Percentiles rank a stretch among this genome's conserved stretches.
phyloP scores from a whole-genome alignment of 371 early-diverging fungal species.

The Rhizopus stolonifer region DNA sequence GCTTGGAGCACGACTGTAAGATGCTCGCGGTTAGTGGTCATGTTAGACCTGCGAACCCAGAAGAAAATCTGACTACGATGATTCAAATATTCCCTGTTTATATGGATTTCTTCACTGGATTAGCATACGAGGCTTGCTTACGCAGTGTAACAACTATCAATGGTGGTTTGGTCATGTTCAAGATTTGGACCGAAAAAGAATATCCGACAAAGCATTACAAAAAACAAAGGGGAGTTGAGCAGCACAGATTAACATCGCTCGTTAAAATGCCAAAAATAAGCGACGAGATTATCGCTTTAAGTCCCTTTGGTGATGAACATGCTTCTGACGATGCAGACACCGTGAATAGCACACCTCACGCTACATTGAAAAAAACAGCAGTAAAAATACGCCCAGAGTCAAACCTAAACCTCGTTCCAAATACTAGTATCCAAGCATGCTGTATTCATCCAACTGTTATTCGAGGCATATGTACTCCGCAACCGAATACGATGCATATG shows the following conservation, averaged over 20 bases:
- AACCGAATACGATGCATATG: constrained; percentile 45
- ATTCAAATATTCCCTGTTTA: constrained; percentile 50
- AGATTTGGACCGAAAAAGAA: constrained; percentile 38
- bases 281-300: constrained; percentile 34
- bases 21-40: constrained; percentile 52
- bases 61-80: constrained; percentile 47
- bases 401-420: constrained; percentile 29
- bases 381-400: constrained; percentile 22
- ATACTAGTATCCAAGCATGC: constrained; percentile 29
- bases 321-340: not conserved
- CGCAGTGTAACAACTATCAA: constrained; percentile 40
- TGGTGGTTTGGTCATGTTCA: constrained; percentile 49
- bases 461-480: constrained; percentile 35
- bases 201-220: not conserved
- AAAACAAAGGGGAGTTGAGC: not conserved
- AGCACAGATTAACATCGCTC: not conserved
- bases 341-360: not conserved
- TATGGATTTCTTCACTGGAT: constrained; percentile 36
- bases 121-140: constrained; percentile 48
- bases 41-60: constrained; percentile 49
- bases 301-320: constrained; percentile 22
- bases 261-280: constrained; percentile 34
- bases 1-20: constrained; percentile 36
- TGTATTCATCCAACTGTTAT: constrained; percentile 53
- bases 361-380: not conserved